Evolutionary conservation across 805 yeast genomes (phyloP).

Genomic region (Schwanniomyces occidentalis): DNA sequence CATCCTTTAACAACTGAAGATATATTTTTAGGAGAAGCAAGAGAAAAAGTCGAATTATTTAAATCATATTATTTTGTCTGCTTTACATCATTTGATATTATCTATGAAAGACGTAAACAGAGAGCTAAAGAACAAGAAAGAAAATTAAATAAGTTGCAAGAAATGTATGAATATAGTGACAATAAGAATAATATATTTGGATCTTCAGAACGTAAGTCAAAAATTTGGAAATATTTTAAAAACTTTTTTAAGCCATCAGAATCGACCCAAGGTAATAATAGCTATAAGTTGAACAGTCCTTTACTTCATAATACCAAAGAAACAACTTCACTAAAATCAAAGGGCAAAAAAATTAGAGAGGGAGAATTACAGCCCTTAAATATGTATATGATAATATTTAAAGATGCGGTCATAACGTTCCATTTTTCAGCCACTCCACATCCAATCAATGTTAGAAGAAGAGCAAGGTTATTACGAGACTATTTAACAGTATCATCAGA

Average conservation of each 20-base stretch:
- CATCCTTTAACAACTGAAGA: conserved; percentile 97
- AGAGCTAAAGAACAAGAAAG: conserved; percentile 48
- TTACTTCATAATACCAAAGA: conserved; percentile 11
- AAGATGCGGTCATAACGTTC: conserved; percentile 87
- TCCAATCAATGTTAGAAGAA: conserved; percentile 90
- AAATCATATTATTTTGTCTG: conserved; percentile 89
- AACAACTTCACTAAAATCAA: conserved; percentile 22
- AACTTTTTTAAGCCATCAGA: conserved; percentile 9
- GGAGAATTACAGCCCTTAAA: conserved; percentile 83
- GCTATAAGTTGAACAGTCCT: neutral
- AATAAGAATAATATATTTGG: conserved; percentile 19
- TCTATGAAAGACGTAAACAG: conserved; percentile 64
- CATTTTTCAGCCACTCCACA: conserved; percentile 96
- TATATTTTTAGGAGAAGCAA: conserved; percentile 86
- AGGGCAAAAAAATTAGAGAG: conserved; percentile 35
- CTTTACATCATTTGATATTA: conserved; percentile 64
- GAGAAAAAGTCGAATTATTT: conserved; percentile 93
- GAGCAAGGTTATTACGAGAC: conserved; percentile 85
- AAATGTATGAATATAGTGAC: conserved; percentile 26
- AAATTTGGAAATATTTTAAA: conserved; percentile 14
- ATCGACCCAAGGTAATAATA: conserved; percentile 1
- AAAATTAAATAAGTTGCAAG: conserved; percentile 37
- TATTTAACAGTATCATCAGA: conserved; percentile 89
- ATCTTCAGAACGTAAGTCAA: conserved; percentile 14
- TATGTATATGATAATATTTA: conserved; percentile 89